Evolutionary conservation across 805 yeast genomes (phyloP), one percentile per base, ranked within the genome.

Genomic region (Ogataea neopini): DNA sequence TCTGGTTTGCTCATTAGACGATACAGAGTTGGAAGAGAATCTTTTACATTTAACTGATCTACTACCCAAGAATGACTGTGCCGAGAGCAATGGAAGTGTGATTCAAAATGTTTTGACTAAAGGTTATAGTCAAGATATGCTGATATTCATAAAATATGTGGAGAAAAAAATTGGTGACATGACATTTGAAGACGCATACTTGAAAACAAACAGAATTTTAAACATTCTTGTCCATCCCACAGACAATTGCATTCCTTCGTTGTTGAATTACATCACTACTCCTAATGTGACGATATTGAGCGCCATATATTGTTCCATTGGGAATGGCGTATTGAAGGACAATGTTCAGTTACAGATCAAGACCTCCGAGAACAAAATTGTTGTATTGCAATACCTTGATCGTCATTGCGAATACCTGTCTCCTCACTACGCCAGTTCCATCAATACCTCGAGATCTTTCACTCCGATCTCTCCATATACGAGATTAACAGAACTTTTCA

Each of bases 171-270:
- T 94, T 15, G 96, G 92, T 2, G 86, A 87, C 58, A 65, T 86
- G 63, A 94, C 99, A 0, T 94, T 94, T 66, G 97, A 92, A 66
- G 98, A 94, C 62, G 96, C 97, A 0, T 89, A 84, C 61, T 72
- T 84, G 50, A 80, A 78, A 51, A 85, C 96, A 0, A 91, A 86
- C 38, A 79, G 87, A 54, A 81, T 88, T 1, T 73, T 92, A 43
- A 94, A 92, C 64, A 83, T 94, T 39, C 84, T 90, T 1, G 85
- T 92, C 2, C 89, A 89, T 65, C 95, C 97, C 2, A 81, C 86
- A 0, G 81, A 82, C 54, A 77, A 76, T 26, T 75, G 84, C 2
- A 75, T 86, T 7, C 94, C 96, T 0, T 75, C 83, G 1, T 71
- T 91, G 40, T 69, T 91, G 53, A 94, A 94, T 67, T 90, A 92